Base-by-base conservation (phyloP, 2,329 filamentous ascomycete species). In the Talaromyces marneffei region DNA sequence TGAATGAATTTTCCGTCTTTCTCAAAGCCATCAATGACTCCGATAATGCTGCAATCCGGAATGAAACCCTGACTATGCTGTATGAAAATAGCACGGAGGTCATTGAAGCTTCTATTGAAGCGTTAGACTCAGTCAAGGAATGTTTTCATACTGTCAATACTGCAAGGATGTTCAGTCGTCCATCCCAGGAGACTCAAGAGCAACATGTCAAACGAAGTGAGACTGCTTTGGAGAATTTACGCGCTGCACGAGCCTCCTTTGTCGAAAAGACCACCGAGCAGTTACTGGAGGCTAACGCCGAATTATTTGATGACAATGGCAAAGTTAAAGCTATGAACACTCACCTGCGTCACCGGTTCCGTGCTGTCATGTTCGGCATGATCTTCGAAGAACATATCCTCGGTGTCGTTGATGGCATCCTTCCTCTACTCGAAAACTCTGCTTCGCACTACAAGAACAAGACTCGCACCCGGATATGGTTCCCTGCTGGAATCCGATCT, bases 351-450 rank as follows among this genome's bases (percentile, higher is more conserved):
- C 68, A 70, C 0, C 66, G 70, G 7, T 61, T 81, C 1, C 69
- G 72, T 0, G 78, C 75, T 0, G 71, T 82, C n/a, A 69, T 80
- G 2, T 63, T 80, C 3, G 74, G 75, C 14, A 80, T 83, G 77
- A 77, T 81, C 3, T 71, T 80, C 7, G 79, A 82, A 58, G 79
- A 82, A 66, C 73, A 77, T 14, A 70, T 81, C 5, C 55, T 73
- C 5, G 64, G 62, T 5, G 60, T 72, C 9, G 65, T 63, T 66
- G 16, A 68, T 0, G 66, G 72, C 0, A 69, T 74, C 4, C 73
- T 78, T 39, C 62, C 63, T 1, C 63, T 82, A 0, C 65, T 82
- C 0, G 67, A 70, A 3, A 70, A 75, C 12, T 67, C 81, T 2
- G 64, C 74, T 0, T 65, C 70, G 0, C 70, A 80, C 1, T 72